These are phyloP conservation scores for Aspergillus hancockii DNA, from an alignment of 495 filamentous ascomycete genomes.

Conservation along the genomic window DNA sequence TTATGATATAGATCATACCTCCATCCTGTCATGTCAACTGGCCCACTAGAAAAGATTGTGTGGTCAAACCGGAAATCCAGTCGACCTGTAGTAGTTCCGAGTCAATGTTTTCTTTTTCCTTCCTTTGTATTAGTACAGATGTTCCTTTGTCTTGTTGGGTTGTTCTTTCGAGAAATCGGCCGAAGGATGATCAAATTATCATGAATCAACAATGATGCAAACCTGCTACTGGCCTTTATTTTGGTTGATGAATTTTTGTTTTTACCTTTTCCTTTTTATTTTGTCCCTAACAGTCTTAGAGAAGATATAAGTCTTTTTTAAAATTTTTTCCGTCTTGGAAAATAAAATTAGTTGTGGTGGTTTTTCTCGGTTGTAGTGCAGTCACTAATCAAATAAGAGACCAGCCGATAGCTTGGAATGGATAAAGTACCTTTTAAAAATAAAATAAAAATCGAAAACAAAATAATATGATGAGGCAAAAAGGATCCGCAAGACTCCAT, in stretches of 20 bases:
- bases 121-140: not conserved
- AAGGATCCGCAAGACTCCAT: constrained; percentile 4
- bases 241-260: not conserved
- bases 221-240: not conserved
- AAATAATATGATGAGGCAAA: not conserved
- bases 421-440: not conserved
- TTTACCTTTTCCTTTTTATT: not conserved
- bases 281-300: too few species aligned
- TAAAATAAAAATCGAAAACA: not conserved
- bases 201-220: not conserved
- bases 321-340: constrained; percentile 1
- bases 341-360: not conserved
- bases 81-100: not conserved
- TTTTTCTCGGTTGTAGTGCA: constrained; percentile 13
- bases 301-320: too few species aligned
- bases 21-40: not conserved
- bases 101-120: constrained; percentile 3
- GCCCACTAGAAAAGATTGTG: not conserved
- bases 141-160: not conserved
- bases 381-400: constrained; percentile 13
- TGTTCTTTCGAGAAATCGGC: too few species aligned
- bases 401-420: constrained; percentile 15
- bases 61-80: not conserved
- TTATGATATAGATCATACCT: not conserved
- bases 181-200: not conserved